Evolutionary conservation across 208 protist genomes (phyloP).

Genomic region (Herpetomonas muscarum): DNA sequence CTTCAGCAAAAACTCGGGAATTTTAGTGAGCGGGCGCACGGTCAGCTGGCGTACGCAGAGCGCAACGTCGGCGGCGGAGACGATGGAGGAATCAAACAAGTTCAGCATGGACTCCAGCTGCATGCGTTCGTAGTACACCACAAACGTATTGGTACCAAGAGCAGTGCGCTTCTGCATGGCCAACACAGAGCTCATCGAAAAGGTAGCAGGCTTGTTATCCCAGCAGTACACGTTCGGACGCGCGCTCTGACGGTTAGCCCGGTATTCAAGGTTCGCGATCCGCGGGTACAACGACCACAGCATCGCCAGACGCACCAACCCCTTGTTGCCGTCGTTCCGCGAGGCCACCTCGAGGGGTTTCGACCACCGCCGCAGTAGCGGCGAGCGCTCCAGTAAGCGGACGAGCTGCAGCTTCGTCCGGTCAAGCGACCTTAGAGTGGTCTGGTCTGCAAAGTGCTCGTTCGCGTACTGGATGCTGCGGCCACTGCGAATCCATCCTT

Average conservation of each 20-base stretch:
- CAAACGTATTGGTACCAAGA: constrained; percentile 43
- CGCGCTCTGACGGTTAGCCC: constrained; percentile 35
- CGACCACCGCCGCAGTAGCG: constrained; percentile 45
- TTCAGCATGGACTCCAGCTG: constrained; percentile 69
- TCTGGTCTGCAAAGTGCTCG: constrained; percentile 70
- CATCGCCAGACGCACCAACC: constrained; percentile 65
- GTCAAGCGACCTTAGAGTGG: constrained; percentile 69
- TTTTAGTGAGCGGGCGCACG: constrained; percentile 40
- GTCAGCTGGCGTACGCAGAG: constrained; percentile 76
- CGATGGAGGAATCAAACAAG: constrained; percentile 65
- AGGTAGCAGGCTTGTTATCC: constrained; percentile 69
- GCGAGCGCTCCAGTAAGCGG: constrained; percentile 58
- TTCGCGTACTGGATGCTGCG: constrained; percentile 53
- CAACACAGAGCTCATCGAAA: constrained; percentile 52
- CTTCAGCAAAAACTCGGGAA: constrained; percentile 43
- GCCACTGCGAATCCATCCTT: constrained; percentile 62
- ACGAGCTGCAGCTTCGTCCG: constrained; percentile 78
- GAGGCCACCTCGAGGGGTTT: constrained; percentile 41
- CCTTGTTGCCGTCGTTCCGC: constrained; percentile 62
- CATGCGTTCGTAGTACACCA: constrained; percentile 82
- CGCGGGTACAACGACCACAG: constrained; percentile 81
- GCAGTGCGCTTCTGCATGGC: constrained; percentile 36
- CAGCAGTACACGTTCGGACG: constrained; percentile 68
- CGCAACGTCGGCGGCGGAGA: constrained; percentile 63
- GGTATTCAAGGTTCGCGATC: constrained; percentile 73